Evolutionary conservation across 2,329 filamentous ascomycete genomes (phyloP).

Genomic region (Fusarium duplospermum): DNA sequence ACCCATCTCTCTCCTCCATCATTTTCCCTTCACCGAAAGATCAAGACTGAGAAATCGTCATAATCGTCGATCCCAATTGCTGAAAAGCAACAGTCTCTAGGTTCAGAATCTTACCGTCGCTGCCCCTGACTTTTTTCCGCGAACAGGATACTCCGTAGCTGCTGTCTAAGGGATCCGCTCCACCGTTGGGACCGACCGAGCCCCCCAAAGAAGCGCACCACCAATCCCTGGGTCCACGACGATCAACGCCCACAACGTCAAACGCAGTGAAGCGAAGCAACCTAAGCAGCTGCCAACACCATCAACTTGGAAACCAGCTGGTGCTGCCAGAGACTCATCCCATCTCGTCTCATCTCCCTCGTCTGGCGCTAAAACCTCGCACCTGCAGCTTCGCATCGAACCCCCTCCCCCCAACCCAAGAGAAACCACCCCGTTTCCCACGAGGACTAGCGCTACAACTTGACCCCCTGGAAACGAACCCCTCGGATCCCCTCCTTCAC

Average conservation of each 20-base stretch:
- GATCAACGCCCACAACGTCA: background rate
- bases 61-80: conserved; percentile 30
- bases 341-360: background rate
- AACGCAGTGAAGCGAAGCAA: background rate
- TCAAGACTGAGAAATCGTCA: conserved; percentile 13
- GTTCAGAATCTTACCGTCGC: conserved; percentile 21
- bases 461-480: background rate
- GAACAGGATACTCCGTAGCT: background rate
- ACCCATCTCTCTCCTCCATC: conserved; percentile 15
- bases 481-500: conserved; percentile 23
- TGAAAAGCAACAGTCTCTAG: background rate
- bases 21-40: conserved; percentile 21
- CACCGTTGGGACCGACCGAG: conserved; percentile 11
- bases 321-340: background rate
- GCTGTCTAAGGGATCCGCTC: conserved; percentile 11
- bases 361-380: background rate
- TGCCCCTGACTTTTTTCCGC: conserved; percentile 15
- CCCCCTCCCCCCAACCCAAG: background rate
- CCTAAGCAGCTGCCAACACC: background rate
- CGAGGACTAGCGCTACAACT: conserved; percentile 4
- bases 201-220: background rate
- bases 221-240: background rate
- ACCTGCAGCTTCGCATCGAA: background rate
- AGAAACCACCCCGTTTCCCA: background rate
- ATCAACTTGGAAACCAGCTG: background rate